Base-by-base conservation (phyloP, 805 yeast genomes). In the Suhomyces kilbournensis region DNA sequence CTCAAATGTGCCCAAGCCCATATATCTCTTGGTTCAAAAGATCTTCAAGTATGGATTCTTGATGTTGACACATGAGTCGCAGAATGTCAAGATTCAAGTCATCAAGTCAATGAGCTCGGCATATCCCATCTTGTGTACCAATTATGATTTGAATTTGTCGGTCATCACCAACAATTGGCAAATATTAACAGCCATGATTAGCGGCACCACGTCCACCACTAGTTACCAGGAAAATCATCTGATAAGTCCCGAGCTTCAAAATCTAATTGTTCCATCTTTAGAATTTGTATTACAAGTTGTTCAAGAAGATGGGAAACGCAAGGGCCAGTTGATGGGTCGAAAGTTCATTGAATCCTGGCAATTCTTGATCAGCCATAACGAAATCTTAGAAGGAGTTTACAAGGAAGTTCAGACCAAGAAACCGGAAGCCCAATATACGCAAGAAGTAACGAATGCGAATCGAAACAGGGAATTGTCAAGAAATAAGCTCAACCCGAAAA, bases 41-140 rank as follows among this genome's bases (percentile, higher is more conserved):
- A 83, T 93, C 3, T 74, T 83, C 49, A 78, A 75, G 5, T 89
- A 90, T 63, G 86, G 93, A 6, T 87, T 88, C 50, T 72, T 89
- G 53, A 74, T 81, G 32, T 68, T 90, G 35, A 83, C 89, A 2
- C 94, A 88, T 59, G 80, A 81, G 1, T 85, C 96, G 0, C 66
- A 77, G 2, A 68, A 76, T 2, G 66, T 93, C 28, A 78, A 81
- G 43, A 63, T 79, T 3, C 85, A 82, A 53, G 77, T 90, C 5
- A 64, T 92, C 50, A 72, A 68, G 30, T 75, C 88, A 0, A 52
- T 75, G 22, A 59, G 50, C 8, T 54, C 58, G 12, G 59, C 68
- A 8, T 73, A 72, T 55, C 70, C 72, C 10, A 47, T 74, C 17
- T 60, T 75, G 52, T 47, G 67, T 39, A 60, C 71, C 2, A 64